Evolutionary conservation across 2,329 filamentous ascomycete genomes (phyloP).

Genomic region (Juglanconis sp.): DNA sequence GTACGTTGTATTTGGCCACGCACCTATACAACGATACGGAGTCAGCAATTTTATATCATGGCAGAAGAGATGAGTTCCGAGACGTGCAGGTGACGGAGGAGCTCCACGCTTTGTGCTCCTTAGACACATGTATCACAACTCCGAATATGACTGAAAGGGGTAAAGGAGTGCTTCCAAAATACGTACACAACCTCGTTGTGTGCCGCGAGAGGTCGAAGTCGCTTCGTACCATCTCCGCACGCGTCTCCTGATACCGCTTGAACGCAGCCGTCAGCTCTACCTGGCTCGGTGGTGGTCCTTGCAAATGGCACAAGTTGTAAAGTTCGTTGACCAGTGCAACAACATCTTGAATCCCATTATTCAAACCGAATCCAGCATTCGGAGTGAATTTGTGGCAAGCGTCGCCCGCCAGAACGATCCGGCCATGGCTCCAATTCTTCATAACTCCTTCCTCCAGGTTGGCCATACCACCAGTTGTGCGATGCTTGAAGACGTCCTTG

Average conservation of each 20-base stretch:
- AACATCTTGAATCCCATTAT: constrained; percentile 33
- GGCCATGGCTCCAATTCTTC: constrained; percentile 32
- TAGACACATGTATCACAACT: too few species aligned
- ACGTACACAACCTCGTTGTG: constrained; percentile 22
- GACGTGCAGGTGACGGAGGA: too few species aligned
- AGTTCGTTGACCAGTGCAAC: constrained; percentile 29
- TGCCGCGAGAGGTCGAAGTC: constrained; percentile 19
- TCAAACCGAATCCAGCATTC: constrained; percentile 32
- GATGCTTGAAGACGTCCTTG: constrained; percentile 27
- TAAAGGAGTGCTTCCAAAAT: too few species aligned
- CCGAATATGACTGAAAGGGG: too few species aligned
- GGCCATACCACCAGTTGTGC: constrained; percentile 26
- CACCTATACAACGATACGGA: not conserved
- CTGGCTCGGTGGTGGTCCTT: not conserved
- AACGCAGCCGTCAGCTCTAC: constrained; percentile 4
- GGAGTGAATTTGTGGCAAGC: constrained; percentile 37
- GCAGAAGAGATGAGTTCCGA: too few species aligned
- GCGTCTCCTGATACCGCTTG: constrained; percentile 20
- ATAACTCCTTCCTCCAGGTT: constrained; percentile 36
- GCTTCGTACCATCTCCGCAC: constrained; percentile 13
- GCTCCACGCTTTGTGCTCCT: too few species aligned
- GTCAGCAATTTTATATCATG: too few species aligned
- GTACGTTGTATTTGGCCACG: constrained; percentile 25
- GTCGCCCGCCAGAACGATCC: constrained; percentile 35
- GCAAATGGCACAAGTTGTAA: not conserved